These are phyloP conservation scores for Tetrapisispora namnaoensis DNA, from an alignment of 805 yeast species.

Conservation along the genomic window DNA sequence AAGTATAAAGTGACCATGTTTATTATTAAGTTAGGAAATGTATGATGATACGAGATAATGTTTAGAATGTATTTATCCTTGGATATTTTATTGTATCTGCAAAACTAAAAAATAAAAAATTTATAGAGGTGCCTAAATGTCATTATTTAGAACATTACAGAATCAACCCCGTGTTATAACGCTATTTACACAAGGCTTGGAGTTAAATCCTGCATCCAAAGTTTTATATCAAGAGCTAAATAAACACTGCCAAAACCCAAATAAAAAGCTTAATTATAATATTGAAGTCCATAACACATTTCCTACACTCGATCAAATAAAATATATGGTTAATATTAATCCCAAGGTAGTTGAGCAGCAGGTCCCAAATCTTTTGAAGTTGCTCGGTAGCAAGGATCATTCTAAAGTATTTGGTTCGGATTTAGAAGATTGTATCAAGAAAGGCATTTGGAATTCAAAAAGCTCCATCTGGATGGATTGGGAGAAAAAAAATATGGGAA, in stretches of 20 bases:
- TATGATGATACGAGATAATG: no score
- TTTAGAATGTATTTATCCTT: no score
- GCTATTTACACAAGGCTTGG: conserved; percentile 29
- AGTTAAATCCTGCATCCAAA: conserved; percentile 16
- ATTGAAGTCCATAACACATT: conserved; percentile 18
- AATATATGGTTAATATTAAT: conserved; percentile 18
- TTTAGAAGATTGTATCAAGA: conserved; percentile 12
- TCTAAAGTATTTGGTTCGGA: conserved; percentile 16
- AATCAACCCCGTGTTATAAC: conserved; percentile 38
- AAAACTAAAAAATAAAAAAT: no score
- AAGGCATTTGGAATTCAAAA: conserved; percentile 18
- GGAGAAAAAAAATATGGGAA: conserved; percentile 26
- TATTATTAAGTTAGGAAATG: no score
- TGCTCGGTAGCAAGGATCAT: conserved; percentile 9
- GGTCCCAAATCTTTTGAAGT: conserved; percentile 11
- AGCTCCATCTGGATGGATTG: conserved; percentile 29
- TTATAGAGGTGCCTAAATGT: not conserved
- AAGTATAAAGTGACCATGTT: no score
- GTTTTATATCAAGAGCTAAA: conserved; percentile 8
- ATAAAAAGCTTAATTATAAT: conserved; percentile 10
- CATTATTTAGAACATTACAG: conserved; percentile 41
- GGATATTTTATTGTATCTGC: no score
- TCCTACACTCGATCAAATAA: conserved; percentile 25
- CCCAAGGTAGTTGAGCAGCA: conserved; percentile 9
- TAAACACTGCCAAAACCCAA: conserved; percentile 3